Base-by-base conservation (phyloP, 805 yeast genomes). In the Sungouiozyma ichnusensis region DNA sequence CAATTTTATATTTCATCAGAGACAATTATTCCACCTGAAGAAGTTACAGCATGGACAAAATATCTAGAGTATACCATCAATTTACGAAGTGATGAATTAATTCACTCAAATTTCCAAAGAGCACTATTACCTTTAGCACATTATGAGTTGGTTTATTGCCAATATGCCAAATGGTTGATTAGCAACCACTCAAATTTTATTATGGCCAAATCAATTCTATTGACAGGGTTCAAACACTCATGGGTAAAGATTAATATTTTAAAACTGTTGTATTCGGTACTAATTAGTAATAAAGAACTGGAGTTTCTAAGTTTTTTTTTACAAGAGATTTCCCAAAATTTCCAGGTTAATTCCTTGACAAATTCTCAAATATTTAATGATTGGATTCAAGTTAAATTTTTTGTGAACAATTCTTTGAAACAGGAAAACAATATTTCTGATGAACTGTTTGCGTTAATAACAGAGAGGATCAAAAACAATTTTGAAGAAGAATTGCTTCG, bases 311-410 rank as follows among this genome's bases (percentile, higher is more conserved):
- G 43, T 3, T 7, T 37, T n/a, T 17, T 57, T 6, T 41, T 53
- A 15, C 29, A 45, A 7, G 41, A 42, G 36, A 27, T 51, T 4
- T 48, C 53, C 2, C 51, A 44, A 37, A 41, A 45, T 11, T 33
- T 45, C n/a, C 42, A 47, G 19, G 42, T 59, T 3, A 53, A 54
- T 20, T 41, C 44, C 3, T 36, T 45, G 8, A 57, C 57, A 19
- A 57, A 55, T 37, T 59, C 55, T 38, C 55, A 54, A 31, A 16
- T 57, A 14, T 59, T 60, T 42, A 53, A 58, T 55, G 65, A 60
- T 39, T 54, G 47, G 38, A 44, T 60, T n/a, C 58, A 57, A 24
- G 55, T 48, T 38, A 42, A 48, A 31, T 37, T 50, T 14, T 60
- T 60, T 35, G 31, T 50, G 14, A 17, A 41, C 16, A 52, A 43